Conservation (phyloP, 305 asterid species). For the Caryopteris hybrid region DNA sequence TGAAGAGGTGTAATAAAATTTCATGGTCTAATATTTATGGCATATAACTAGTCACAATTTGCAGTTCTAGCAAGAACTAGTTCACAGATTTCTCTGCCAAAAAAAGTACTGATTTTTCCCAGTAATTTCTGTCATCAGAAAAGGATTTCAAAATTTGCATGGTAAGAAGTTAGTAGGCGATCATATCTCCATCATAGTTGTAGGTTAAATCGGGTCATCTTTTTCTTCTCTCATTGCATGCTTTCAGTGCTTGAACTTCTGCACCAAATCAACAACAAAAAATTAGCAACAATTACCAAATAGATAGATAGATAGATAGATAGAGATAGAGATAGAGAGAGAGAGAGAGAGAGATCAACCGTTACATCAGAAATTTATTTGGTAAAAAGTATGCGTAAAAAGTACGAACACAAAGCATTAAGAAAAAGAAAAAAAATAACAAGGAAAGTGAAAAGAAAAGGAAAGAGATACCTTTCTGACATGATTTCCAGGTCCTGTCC, state of each 20-base stretch:
- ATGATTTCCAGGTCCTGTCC: constrained; percentile 68
- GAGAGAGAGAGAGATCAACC: neutral
- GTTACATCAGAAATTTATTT: neutral
- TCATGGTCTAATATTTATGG: too few species aligned
- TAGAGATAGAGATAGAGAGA: neutral
- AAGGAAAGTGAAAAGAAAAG: neutral
- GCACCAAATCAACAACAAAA: constrained; percentile 21
- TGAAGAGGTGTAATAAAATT: too few species aligned
- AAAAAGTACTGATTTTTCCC: too few species aligned
- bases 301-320: too few species aligned
- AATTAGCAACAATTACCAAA: too few species aligned
- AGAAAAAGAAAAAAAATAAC: neutral
- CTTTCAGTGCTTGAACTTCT: constrained; percentile 79
- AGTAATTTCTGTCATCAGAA: too few species aligned
- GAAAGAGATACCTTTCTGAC: constrained; percentile 52
- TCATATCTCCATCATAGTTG: too few species aligned
- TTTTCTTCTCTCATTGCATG: constrained; percentile 56
- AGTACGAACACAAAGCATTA: neutral
- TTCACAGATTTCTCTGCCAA: too few species aligned
- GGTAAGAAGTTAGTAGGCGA: neutral
- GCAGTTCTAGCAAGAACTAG: too few species aligned
- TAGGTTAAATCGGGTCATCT: constrained; percentile 24
- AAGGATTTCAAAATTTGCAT: too few species aligned
- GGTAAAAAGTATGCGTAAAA: too few species aligned
- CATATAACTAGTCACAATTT: too few species aligned